Evolutionary conservation across 495 filamentous ascomycete genomes (phyloP).

Genomic region (Apodospora peruviana): DNA sequence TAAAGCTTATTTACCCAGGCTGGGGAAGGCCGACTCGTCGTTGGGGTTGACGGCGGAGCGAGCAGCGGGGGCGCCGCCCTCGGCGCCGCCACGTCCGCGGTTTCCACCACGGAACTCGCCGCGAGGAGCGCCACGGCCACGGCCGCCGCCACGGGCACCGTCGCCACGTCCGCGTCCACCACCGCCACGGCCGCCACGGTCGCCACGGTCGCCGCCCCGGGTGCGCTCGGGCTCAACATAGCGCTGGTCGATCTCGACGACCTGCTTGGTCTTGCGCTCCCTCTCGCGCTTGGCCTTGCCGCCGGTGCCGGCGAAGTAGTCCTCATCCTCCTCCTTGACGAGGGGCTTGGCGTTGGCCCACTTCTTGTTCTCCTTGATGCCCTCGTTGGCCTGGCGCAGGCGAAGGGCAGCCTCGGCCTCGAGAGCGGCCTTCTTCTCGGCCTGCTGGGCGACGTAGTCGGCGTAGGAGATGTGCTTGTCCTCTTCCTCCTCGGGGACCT

Average conservation of each 20-base stretch:
- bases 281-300: conserved; percentile 65
- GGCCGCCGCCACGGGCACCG: conserved; percentile 33
- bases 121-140: conserved; percentile 38
- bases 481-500: conserved; percentile 48
- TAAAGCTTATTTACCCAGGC: conserved; percentile 47
- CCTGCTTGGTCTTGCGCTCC: conserved; percentile 77
- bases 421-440: conserved; percentile 74
- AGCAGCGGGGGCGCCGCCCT: conserved; percentile 12
- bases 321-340: conserved; percentile 63
- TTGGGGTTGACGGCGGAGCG: conserved; percentile 50
- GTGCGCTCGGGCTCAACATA: conserved; percentile 63
- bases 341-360: conserved; percentile 82
- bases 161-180: conserved; percentile 44
- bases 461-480: conserved; percentile 83
- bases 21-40: conserved; percentile 68
- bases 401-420: conserved; percentile 51
- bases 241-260: conserved; percentile 78
- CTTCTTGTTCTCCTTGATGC: conserved; percentile 78
- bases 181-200: conserved; percentile 44
- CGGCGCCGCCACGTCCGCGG: neutral
- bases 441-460: conserved; percentile 83
- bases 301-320: conserved; percentile 66
- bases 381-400: conserved; percentile 86
- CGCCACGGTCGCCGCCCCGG: conserved; percentile 43
- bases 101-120: conserved; percentile 17